Evolutionary conservation across 2,329 filamentous ascomycete genomes (phyloP), one percentile per base, ranked within the genome.

Genomic region (Rhinocladiella similis): DNA sequence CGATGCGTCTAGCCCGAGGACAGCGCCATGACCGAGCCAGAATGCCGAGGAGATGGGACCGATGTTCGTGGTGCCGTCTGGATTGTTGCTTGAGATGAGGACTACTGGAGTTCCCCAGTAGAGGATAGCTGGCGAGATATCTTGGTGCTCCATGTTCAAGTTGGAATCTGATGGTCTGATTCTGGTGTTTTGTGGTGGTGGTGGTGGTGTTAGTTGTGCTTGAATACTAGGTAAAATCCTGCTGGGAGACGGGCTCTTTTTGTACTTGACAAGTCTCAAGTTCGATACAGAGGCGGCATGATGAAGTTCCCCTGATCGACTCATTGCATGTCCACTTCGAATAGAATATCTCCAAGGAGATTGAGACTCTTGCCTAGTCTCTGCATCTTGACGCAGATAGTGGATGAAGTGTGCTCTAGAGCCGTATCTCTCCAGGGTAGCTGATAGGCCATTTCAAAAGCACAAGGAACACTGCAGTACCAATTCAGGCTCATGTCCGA

Each of bases 11-110:
- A 78, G 66, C 1, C 76, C 76, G 4, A 78, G 70, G 63, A 79
- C 65, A 65, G 75, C 78, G 12, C 70, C 70, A 57, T 74, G 65
- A 4, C 71, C 71, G 10, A 79, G 70, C 75, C 75, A 79, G 65
- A 69, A 78, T 18, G 72, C 74, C 5, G 75, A 77, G 14, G 76
- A 78, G 55, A 77, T 76, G 7, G 76, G 71, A 6, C 65, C 67
- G 46, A 79, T 71, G 59, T 79, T 78, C 60, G 62, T 61, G 3
- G 70, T 73, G 5, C 68, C 69, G 55, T 78, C 75, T 60, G 70
- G 67, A 57, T 78, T 78, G 43, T 68, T 65, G 10, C 71, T 71
- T 3, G 72, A 67, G 48, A 77, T 67, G 12, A 77, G 64, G 13
- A 77, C 63, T 13, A 74, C 69, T 14, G 59, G 59, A 6, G 59